Base-by-base conservation (phyloP, 495 filamentous ascomycete species). In the Trichoderma erinaceum region DNA sequence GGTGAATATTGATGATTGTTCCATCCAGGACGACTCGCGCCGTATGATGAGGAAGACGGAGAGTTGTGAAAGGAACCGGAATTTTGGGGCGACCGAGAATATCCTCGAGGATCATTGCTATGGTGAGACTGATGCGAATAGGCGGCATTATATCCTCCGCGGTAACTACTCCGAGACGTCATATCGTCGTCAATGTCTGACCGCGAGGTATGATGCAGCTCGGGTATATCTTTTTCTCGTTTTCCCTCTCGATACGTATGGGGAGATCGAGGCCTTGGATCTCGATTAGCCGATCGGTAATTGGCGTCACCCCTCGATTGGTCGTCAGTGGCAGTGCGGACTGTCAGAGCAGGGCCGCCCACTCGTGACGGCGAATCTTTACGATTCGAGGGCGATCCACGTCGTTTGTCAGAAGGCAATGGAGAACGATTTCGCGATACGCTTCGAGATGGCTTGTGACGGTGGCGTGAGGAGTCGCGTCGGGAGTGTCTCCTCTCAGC, bases 31-130 rank as follows among this genome's bases (percentile, higher is more conserved):
- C 84, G 83, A 27, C 84, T 85, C 71, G 86, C 80, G 38, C 82
- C 81, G 75, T 88, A 88, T 1, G 90, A 88, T 32, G 90, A 92
- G 64, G 84, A 82, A 11, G 85, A 82, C 48, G 85, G 90, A 12
- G 88, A 92, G 27, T 83, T 85, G 69, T 87, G 86, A 70, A 84
- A 84, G n/a, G 87, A 88, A 44, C 83, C 86, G 48, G 78, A 78
- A 64, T 86, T 84, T 21, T 86, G 85, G 7, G 88, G 82, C 25
- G 87, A 87, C 41, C 82, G 82, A 35, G 84, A 79, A 71, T 86
- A 84, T 56, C 83, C 81, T 41, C 82, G 77, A 23, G 77, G 77
- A 68, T 84, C 82, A 52, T 76, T 73, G 56, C 73, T 69, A 61
- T 76, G 75, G 16, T 73, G 75, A n/a, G 70, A 71, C 38, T 74